Evolutionary conservation across 2,329 filamentous ascomycete species (phyloP), one percentile per base, ranked within the genome.

Genomic region (Geosmithia putterillii): DNA sequence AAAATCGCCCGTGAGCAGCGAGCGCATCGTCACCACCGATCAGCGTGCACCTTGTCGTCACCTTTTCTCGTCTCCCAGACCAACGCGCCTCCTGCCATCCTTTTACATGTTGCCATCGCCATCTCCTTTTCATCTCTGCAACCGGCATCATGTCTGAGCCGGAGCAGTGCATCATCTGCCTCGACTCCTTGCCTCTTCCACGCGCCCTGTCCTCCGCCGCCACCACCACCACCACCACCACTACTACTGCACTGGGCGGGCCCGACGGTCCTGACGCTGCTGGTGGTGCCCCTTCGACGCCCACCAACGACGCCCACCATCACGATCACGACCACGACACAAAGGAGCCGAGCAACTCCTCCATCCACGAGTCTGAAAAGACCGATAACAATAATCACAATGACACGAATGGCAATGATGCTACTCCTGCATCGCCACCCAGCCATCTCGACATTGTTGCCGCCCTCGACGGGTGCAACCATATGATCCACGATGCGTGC

Each of bases 401-500:
- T 48, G 44, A 47, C 50, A 50, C 45, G 53, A 43, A 44, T 14
- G 10, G 4, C 10, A 32, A 32, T 14, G 28, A 12, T 32, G 10
- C 28, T n/a, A n/a, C 10, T 32, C 28, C 10, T 32, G 6, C 10
- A 12, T 32, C 28, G 28, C 3, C 28, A 9, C 28, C 54, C 25
- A 60, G 51, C 50, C 54, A 61, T 49, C 59, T 64, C 52, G 61
- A 68, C 51, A 62, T 66, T 46, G 70, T 81, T 47, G 77, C 79
- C 36, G 64, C 73, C 44, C 74, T 82, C 41, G 70, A 79, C 47
- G 82, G 87, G 40, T 98, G 92, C 64, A 85, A 86, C 46, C 94
- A 98, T 69, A 76, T 89, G 53, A 72, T 98, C 53, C 92, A 98
- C 66, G 83, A 98, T 66, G 80, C 83, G 42, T 98, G 92, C 63